Evolutionary conservation across 1,139 yeast genomes (phyloP).

Genomic region (Geotrichum klebahnii): DNA sequence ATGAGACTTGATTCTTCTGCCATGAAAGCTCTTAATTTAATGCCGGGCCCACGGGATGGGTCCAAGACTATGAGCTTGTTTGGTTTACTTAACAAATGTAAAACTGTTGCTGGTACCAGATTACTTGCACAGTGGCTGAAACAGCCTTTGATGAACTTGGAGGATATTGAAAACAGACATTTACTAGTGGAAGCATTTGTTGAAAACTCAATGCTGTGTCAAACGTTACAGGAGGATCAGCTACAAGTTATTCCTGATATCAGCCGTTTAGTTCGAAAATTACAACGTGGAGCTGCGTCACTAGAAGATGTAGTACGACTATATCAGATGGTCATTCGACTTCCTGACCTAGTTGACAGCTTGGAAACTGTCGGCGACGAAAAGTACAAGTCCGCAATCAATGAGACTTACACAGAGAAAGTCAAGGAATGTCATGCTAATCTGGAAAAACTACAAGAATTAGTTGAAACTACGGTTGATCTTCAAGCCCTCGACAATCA

Average conservation of each 20-base stretch:
- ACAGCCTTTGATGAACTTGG: conserved; percentile 74
- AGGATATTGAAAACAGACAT: conserved; percentile 64
- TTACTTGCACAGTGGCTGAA: conserved; percentile 89
- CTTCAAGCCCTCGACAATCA: conserved; percentile 70
- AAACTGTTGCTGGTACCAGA: conserved; percentile 80
- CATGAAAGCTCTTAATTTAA: conserved; percentile 76
- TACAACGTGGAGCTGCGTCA: conserved; percentile 47
- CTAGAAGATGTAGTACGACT: conserved; percentile 89
- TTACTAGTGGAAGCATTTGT: conserved; percentile 64
- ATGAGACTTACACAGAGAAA: conserved; percentile 56
- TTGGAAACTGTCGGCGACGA: conserved; percentile 41
- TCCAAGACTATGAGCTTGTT: conserved; percentile 61
- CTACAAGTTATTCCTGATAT: conserved; percentile 78
- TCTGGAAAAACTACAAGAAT: conserved; percentile 67
- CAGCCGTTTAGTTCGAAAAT: conserved; percentile 66
- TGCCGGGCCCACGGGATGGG: conserved; percentile 56
- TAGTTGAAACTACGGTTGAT: conserved; percentile 90
- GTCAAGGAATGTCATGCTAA: conserved; percentile 49
- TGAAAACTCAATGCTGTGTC: conserved; percentile 61
- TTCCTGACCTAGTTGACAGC: conserved; percentile 63
- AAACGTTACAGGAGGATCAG: conserved; percentile 61
- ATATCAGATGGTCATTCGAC: conserved; percentile 66
- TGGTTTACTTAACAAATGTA: conserved; percentile 82
- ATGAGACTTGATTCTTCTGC: conserved; percentile 93
- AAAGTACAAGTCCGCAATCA: conserved; percentile 37